phyloP scores from a whole-genome alignment of 2,329 filamentous ascomycete species.

The Atkinsonella hypoxylon region DNA sequence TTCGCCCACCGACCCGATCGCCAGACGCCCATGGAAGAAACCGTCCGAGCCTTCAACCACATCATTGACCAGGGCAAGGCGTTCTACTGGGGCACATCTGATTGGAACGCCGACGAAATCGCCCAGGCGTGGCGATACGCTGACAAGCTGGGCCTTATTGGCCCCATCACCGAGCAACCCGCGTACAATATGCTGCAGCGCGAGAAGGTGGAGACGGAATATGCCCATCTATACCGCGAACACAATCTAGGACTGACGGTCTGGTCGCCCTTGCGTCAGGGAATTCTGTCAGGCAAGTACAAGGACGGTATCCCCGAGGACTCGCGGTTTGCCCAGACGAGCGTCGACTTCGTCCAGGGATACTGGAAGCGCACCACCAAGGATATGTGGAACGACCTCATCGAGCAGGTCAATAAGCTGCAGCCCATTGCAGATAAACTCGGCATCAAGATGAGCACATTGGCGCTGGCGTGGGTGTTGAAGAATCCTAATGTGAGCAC shows the following conservation, averaged over 20 bases:
- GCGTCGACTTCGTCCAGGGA: conserved; percentile 43
- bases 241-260: conserved; percentile 49
- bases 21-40: conserved; percentile 58
- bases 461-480: conserved; percentile 52
- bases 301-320: conserved; percentile 48
- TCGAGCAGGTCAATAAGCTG: conserved; percentile 48
- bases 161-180: conserved; percentile 55
- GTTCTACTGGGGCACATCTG: conserved; percentile 60
- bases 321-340: conserved; percentile 43
- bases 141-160: conserved; percentile 47
- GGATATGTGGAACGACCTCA: conserved; percentile 40
- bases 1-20: conserved; percentile 59
- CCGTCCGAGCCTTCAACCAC: conserved; percentile 58
- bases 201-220: conserved; percentile 52
- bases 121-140: conserved; percentile 49
- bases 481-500: conserved; percentile 50
- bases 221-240: conserved; percentile 46
- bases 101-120: conserved; percentile 57
- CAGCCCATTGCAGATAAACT: conserved; percentile 53
- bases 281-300: conserved; percentile 56
- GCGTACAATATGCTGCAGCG: conserved; percentile 53
- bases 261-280: conserved; percentile 45
- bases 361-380: conserved; percentile 38
- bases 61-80: conserved; percentile 56
- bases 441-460: conserved; percentile 41